A percentile compares a stretch with the other conserved stretches of the same genome.
Evolutionary conservation across 176 grass and related monocot genomes (phyloP).

Genomic region (Themeda triandra): DNA sequence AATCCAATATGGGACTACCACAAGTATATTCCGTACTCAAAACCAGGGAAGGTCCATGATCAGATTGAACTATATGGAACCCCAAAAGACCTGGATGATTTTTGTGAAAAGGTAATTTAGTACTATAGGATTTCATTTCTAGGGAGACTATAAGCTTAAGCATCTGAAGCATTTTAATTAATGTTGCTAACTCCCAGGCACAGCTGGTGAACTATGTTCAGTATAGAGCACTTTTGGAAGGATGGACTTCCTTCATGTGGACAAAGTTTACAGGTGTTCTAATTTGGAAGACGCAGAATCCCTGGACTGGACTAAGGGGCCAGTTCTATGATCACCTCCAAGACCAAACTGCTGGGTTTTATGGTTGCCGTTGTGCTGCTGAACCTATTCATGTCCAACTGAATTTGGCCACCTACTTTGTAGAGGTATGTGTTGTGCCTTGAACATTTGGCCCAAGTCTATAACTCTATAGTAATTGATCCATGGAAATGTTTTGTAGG

Average conservation of each 20-base stretch:
- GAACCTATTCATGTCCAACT: slow-evolving; percentile 88
- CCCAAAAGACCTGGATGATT: slow-evolving; percentile 82
- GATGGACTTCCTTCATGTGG: slow-evolving; percentile 99
- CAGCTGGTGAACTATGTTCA: slow-evolving; percentile 93
- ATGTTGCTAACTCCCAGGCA: slow-evolving; percentile 56
- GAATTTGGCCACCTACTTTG: slow-evolving; percentile 73
- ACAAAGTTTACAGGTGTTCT: slow-evolving; percentile 90
- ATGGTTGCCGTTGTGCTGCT: slow-evolving; percentile 81
- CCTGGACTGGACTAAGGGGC: slow-evolving; percentile 92
- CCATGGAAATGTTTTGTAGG: slow-evolving; percentile 42
- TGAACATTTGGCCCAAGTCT: not conserved
- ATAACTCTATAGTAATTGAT: slow-evolving; percentile 4
- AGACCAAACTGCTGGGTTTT: slow-evolving; percentile 93
- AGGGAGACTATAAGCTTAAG: slow-evolving; percentile 1
- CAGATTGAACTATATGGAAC: slow-evolving; percentile 76
- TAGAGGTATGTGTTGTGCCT: slow-evolving; percentile 64
- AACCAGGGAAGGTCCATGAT: slow-evolving; percentile 88
- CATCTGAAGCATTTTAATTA: slow-evolving; percentile 15
- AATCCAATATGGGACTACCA: slow-evolving; percentile 99
- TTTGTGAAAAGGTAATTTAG: slow-evolving; percentile 77
- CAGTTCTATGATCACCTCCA: slow-evolving; percentile 98
- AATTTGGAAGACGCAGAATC: slow-evolving; percentile 98
- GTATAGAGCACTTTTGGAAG: slow-evolving; percentile 94
- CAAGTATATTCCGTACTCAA: slow-evolving; percentile 96
- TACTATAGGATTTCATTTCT: not conserved